Evolutionary conservation across 2,329 filamentous ascomycete species (phyloP).

Genomic region (Epicoccum nigrum): DNA sequence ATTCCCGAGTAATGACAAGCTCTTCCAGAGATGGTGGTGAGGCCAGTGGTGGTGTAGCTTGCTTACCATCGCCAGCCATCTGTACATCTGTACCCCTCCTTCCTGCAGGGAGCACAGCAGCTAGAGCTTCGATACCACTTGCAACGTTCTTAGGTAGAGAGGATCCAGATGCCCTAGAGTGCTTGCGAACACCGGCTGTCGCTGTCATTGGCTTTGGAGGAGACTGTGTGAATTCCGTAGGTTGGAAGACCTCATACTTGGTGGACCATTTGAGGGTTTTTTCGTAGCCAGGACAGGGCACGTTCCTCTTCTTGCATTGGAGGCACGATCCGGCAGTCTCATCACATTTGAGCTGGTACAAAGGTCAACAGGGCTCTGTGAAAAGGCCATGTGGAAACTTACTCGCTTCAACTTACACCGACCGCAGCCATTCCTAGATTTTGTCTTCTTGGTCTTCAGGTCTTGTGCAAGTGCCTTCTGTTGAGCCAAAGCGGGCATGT

Average conservation of each 20-base stretch:
- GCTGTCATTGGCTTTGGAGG: slow-evolving; percentile 22
- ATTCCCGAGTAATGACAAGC: slow-evolving; percentile 24
- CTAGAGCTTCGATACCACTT: slow-evolving; percentile 44
- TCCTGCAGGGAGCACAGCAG: slow-evolving; percentile 43
- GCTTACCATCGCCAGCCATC: slow-evolving; percentile 19
- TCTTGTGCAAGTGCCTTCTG: slow-evolving; percentile 35
- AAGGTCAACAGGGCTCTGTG: slow-evolving; percentile 22
- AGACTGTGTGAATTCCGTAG: slow-evolving; percentile 33
- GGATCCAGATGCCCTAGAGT: slow-evolving; percentile 13
- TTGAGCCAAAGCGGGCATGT: slow-evolving; percentile 41
- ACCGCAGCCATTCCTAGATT: slow-evolving; percentile 44
- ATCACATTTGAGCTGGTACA: slow-evolving; percentile 52
- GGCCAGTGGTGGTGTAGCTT: slow-evolving; percentile 25
- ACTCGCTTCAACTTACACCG: slow-evolving; percentile 47
- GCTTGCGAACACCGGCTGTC: slow-evolving; percentile 15
- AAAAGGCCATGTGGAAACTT: slow-evolving; percentile 8
- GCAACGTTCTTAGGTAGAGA: slow-evolving; percentile 40
- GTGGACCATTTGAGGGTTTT: slow-evolving; percentile 57
- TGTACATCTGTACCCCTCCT: slow-evolving; percentile 29
- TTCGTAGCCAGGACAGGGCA: slow-evolving; percentile 55
- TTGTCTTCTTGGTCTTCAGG: slow-evolving; percentile 43
- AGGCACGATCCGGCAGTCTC: slow-evolving; percentile 52
- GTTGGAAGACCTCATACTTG: slow-evolving; percentile 55
- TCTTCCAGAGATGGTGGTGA: slow-evolving; percentile 32
- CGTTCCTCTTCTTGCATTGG: slow-evolving; percentile 52